Percentiles rank a stretch among this genome's conserved stretches.
Evolutionary conservation across 2,329 filamentous ascomycete genomes (phyloP).

Genomic region (Sphaceloma murrayae): DNA sequence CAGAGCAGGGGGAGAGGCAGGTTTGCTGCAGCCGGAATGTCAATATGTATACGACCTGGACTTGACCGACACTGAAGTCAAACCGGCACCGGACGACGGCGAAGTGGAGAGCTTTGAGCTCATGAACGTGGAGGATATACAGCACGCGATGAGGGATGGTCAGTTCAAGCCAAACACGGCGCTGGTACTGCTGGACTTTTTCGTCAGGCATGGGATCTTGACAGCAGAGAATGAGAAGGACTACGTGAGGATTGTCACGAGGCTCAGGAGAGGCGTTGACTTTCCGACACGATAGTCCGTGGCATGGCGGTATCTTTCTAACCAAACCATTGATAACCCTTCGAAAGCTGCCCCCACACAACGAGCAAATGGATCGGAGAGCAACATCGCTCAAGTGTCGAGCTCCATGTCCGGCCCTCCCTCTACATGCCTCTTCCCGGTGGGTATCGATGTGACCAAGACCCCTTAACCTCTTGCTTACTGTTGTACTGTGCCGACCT

Average conservation of each 20-base stretch:
- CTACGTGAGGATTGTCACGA: constrained; percentile 63
- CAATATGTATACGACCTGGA: constrained; percentile 89
- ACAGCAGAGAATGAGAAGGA: constrained; percentile 69
- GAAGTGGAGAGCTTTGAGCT: constrained; percentile 83
- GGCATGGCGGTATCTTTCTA: too few species aligned
- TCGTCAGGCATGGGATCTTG: constrained; percentile 73
- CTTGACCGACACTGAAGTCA: constrained; percentile 52
- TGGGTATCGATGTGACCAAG: too few species aligned
- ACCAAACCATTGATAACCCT: too few species aligned
- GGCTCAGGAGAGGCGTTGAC: constrained; percentile 68
- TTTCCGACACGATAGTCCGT: constrained; percentile 55
- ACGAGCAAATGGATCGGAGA: too few species aligned
- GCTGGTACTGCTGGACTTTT: constrained; percentile 76
- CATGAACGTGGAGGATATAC: constrained; percentile 66
- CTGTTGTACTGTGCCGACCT: too few species aligned
- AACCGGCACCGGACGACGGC: constrained; percentile 69
- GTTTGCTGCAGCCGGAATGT: constrained; percentile 78
- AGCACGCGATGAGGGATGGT: constrained; percentile 56
- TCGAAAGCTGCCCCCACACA: too few species aligned
- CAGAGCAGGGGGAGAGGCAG: constrained; percentile 67
- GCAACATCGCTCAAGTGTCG: too few species aligned
- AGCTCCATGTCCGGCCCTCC: too few species aligned
- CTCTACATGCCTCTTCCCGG: too few species aligned
- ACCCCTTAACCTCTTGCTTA: too few species aligned
- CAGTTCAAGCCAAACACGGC: constrained; percentile 93